These are phyloP conservation scores for Coriaria nepalensis DNA, from an alignment of 306 rosid species.

Conservation along the genomic window DNA sequence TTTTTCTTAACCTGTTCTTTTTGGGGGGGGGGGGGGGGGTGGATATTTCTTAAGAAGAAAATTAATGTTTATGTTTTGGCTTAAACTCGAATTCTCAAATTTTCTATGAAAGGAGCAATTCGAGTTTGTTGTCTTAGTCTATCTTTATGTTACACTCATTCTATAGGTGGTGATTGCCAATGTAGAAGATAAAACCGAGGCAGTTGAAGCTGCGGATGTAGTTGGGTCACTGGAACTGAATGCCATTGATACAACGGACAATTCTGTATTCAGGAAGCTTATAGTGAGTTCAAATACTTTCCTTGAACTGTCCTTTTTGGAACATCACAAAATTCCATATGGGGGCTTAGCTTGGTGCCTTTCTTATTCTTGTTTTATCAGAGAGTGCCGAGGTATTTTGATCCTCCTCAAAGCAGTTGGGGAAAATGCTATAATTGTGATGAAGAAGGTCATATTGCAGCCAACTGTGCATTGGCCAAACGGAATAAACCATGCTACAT, in stretches of 20 bases:
- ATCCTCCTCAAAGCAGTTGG: slow-evolving; percentile 80
- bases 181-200: slow-evolving; percentile 20
- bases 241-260: slow-evolving; percentile 27
- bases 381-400: slow-evolving; percentile 97
- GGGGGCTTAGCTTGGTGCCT: slow-evolving; percentile 36
- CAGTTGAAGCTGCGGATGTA: slow-evolving; percentile 12
- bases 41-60: too few species aligned
- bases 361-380: slow-evolving; percentile 38
- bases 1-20: too few species aligned
- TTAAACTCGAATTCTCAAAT: neutral
- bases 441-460: slow-evolving; percentile 79
- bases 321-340: slow-evolving; percentile 13
- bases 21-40: too few species aligned
- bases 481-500: slow-evolving; percentile 77
- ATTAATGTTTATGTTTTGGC: too few species aligned
- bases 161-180: slow-evolving; percentile 24
- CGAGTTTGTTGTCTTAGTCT: neutral
- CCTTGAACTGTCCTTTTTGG: slow-evolving; percentile 18
- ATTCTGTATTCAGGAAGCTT: slow-evolving; percentile 63
- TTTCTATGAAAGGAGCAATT: neutral
- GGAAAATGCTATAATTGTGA: slow-evolving; percentile 84
- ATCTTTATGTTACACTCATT: neutral
- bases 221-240: slow-evolving; percentile 18
- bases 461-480: slow-evolving; percentile 50
- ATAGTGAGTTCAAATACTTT: slow-evolving; percentile 59